phyloP scores from a whole-genome alignment of 2,329 filamentous ascomycete species.

The Trichoderma afroharzianum region DNA sequence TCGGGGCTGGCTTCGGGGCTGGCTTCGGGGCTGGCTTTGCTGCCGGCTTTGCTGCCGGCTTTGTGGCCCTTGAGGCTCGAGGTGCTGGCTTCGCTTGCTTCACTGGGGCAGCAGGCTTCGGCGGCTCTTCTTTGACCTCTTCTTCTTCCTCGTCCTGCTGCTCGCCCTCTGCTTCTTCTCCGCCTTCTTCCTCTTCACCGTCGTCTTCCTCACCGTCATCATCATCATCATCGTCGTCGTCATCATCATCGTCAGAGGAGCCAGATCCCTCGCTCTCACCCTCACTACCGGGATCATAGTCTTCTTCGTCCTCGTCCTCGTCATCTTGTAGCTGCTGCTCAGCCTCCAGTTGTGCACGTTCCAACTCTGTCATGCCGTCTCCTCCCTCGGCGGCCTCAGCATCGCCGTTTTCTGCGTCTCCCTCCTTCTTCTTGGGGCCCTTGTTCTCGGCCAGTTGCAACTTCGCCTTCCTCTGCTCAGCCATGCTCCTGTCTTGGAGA shows the following conservation, averaged over 20 bases:
- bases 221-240: slow-evolving; percentile 38
- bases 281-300: slow-evolving; percentile 62
- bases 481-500: slow-evolving; percentile 65
- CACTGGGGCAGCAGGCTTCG: slow-evolving; percentile 15
- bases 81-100: slow-evolving; percentile 16
- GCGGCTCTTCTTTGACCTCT: slow-evolving; percentile 20
- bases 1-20: background rate
- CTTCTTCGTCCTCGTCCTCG: slow-evolving; percentile 62
- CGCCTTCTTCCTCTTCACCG: slow-evolving; percentile 29
- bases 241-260: slow-evolving; percentile 40
- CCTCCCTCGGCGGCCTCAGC: slow-evolving; percentile 33
- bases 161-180: slow-evolving; percentile 33
- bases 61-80: background rate
- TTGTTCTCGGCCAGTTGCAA: slow-evolving; percentile 58
- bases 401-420: slow-evolving; percentile 37
- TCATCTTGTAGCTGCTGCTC: slow-evolving; percentile 56
- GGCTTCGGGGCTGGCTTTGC: background rate
- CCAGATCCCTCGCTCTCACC: slow-evolving; percentile 58
- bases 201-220: slow-evolving; percentile 36
- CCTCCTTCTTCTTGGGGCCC: slow-evolving; percentile 42
- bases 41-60: background rate
- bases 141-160: slow-evolving; percentile 23
- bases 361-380: slow-evolving; percentile 45
- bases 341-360: slow-evolving; percentile 47
- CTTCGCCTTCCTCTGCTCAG: slow-evolving; percentile 64